Evolutionary conservation across 805 yeast genomes (phyloP).

Genomic region (Lipomyces sp.): DNA sequence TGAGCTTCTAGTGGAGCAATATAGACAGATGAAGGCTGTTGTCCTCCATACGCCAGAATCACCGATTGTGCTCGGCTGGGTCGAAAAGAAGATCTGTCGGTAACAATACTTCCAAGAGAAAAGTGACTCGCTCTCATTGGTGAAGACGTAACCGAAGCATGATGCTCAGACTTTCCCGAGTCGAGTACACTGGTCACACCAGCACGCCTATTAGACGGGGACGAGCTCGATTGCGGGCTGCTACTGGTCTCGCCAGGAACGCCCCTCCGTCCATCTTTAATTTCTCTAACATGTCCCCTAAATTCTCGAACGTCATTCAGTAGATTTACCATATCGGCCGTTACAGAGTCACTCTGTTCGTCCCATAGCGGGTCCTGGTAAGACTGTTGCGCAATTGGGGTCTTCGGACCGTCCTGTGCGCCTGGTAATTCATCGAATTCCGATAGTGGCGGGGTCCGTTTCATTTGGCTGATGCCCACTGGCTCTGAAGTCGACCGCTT

Average conservation of each 20-base stretch:
- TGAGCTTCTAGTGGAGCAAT: slow-evolving; percentile 17
- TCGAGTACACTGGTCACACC: background rate
- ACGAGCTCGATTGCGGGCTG: background rate
- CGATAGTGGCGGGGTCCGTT: background rate
- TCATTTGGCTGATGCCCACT: background rate
- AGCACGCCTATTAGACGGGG: background rate
- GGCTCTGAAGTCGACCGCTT: slow-evolving; percentile 10
- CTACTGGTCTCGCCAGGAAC: background rate
- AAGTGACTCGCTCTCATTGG: slow-evolving; percentile 16
- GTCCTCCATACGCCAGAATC: slow-evolving; percentile 24
- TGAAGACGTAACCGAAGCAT: slow-evolving; percentile 8
- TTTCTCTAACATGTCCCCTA: slow-evolving; percentile 26
- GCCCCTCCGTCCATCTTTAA: slow-evolving; percentile 2
- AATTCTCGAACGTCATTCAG: slow-evolving; percentile 33
- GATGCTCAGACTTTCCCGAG: background rate
- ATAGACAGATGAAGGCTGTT: slow-evolving; percentile 34
- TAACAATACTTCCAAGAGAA: slow-evolving; percentile 18
- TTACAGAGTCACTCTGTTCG: slow-evolving; percentile 1
- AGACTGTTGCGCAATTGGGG: background rate
- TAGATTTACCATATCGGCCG: slow-evolving; percentile 31
- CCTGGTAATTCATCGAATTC: background rate
- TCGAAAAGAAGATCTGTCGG: slow-evolving; percentile 4
- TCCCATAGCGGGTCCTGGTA: background rate
- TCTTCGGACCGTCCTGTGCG: background rate
- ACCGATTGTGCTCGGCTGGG: slow-evolving; percentile 13